These are phyloP conservation scores for Geotrichum aggregatum DNA, from an alignment of 1,139 yeast species.

Conservation along the genomic window DNA sequence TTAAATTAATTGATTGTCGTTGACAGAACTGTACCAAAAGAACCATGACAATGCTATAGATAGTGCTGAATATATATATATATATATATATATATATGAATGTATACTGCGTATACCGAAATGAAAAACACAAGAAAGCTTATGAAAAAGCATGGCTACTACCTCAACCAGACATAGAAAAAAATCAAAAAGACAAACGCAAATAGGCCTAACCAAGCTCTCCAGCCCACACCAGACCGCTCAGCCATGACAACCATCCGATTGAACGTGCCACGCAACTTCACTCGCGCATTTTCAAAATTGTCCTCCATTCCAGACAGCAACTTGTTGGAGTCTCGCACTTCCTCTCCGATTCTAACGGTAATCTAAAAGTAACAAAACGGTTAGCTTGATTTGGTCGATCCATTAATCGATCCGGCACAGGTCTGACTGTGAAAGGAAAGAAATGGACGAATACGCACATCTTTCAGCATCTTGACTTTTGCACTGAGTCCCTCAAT, in stretches of 20 bases:
- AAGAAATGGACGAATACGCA: conserved; percentile 24
- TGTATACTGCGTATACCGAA: too few relatives aligned
- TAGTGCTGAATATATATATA: background rate
- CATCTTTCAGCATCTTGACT: conserved; percentile 62
- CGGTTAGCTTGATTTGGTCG: background rate
- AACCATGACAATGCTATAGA: too few relatives aligned
- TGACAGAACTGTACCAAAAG: too few relatives aligned
- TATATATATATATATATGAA: too few relatives aligned
- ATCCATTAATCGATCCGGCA: too few relatives aligned
- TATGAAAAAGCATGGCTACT: too few relatives aligned
- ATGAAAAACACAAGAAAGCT: background rate
- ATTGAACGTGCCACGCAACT: conserved; percentile 61
- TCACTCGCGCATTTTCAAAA: conserved; percentile 46
- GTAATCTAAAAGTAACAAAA: conserved; percentile 43
- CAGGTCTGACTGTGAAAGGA: too few relatives aligned
- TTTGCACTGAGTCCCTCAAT: conserved; percentile 65
- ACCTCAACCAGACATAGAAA: conserved; percentile 69
- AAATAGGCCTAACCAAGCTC: conserved; percentile 71
- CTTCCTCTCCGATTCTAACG: conserved; percentile 76
- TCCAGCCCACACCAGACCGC: conserved; percentile 74
- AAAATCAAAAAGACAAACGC: conserved; percentile 59
- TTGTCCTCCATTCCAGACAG: conserved; percentile 53
- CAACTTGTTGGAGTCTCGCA: conserved; percentile 64
- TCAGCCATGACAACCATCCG: conserved; percentile 80
- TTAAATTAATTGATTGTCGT: too few relatives aligned